phyloP scores from a whole-genome alignment of 306 rosid genomes.

The Carpinus viminea region DNA sequence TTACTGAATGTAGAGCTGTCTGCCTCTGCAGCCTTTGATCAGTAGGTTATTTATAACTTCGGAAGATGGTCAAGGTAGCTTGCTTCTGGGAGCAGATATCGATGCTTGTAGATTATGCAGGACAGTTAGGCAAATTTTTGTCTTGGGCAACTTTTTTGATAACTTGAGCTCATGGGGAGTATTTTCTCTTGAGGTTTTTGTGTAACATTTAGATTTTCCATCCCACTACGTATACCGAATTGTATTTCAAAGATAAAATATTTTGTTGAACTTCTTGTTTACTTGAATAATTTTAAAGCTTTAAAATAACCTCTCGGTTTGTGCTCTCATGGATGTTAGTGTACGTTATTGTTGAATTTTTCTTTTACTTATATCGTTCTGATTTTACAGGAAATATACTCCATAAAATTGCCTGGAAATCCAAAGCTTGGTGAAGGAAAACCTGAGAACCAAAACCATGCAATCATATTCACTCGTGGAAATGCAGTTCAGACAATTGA shows the following conservation, averaged over 20 bases:
- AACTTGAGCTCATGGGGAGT: background rate
- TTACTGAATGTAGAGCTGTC: too few relatives aligned
- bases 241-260: background rate
- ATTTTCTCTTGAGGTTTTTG: background rate
- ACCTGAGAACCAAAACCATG: slow-evolving; percentile 98
- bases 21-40: too few relatives aligned
- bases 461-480: slow-evolving; percentile 92
- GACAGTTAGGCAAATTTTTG: background rate
- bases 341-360: slow-evolving; percentile 9
- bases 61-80: too few relatives aligned
- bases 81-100: too few relatives aligned
- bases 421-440: slow-evolving; percentile 98
- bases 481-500: slow-evolving; percentile 95
- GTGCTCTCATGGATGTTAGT: background rate
- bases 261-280: background rate
- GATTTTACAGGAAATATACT: slow-evolving; percentile 73
- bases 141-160: background rate
- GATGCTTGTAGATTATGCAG: background rate
- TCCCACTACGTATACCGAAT: background rate
- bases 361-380: slow-evolving; percentile 17
- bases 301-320: background rate
- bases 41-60: too few relatives aligned
- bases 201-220: background rate
- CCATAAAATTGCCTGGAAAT: slow-evolving; percentile 86
- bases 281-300: background rate